Evolutionary conservation across 495 filamentous ascomycete genomes (phyloP), one percentile per base, ranked within the genome.

Genomic region (Neurospora discreta): DNA sequence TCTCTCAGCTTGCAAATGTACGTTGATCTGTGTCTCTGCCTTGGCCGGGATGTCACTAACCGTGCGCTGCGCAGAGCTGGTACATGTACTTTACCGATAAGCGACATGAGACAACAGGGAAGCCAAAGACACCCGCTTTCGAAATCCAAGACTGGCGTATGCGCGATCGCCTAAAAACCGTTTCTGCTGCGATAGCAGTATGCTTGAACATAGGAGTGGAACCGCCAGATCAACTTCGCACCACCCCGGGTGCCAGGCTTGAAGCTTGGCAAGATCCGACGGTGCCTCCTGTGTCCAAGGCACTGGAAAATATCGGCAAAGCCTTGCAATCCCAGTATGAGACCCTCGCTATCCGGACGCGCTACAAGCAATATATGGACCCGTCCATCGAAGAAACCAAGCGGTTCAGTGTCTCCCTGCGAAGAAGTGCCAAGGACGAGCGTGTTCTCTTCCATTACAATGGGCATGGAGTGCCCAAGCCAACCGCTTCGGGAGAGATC

Each of bases 81-180:
- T 98, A 95, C 83, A 97, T 98, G 94, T 99, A 98, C 81, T 99
- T 91, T 79, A 97, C 93, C 67, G 95, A 98, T 79, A 98, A 98
- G 80, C 90, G 93, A 36, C 95, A 98, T 79, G 95, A 98, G 79
- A 95, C 93, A n/a, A 93, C 94, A 42, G 96, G 95, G 20, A 92
- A 95, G 71, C 93, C 96, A 11, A 91, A 94, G 78, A 71, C 79
- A 20, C 78, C 82, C 8, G 75, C 80, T 39, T 86, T 85, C 73
- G 84, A 87, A 70, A 88, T 95, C 15, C 90, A 94, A 77, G 95
- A 98, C 75, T 99, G 95, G 95, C 90, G 95, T 65, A 97, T 97
- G 92, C 90, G 91, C 71, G 96, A 99, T 80, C 89, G 95, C 6
- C 83, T 98, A 71, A 99, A 99, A 83, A 99, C 95, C 0, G 94